phyloP scores from a whole-genome alignment of 306 rosid genomes.

The Alnus glutinosa region DNA sequence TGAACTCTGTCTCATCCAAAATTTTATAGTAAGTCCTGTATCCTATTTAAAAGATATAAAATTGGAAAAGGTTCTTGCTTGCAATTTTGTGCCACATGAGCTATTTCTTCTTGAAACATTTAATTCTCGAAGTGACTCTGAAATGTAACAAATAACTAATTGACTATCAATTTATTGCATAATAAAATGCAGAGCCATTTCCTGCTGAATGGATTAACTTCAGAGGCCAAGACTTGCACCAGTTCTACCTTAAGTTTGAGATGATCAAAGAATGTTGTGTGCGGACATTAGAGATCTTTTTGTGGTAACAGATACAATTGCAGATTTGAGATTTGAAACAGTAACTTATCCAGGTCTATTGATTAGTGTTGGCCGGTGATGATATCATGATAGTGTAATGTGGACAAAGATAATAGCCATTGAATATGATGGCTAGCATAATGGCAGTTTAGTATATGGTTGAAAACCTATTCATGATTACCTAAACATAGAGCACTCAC shows the following conservation, averaged over 20 bases:
- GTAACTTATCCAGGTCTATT: neutral
- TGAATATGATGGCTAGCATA: neutral
- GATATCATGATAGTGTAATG: neutral
- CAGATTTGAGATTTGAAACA: neutral
- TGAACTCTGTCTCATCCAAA: constrained; percentile 1
- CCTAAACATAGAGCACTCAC: neutral
- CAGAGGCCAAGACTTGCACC: neutral
- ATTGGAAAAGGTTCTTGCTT: neutral
- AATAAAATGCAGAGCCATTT: neutral
- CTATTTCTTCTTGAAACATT: neutral
- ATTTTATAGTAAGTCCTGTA: neutral
- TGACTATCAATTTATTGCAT: neutral
- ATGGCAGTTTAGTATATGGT: neutral
- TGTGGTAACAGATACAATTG: neutral
- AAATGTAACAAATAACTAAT: neutral
- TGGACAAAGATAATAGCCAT: neutral
- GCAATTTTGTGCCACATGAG: neutral
- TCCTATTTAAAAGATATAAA: neutral
- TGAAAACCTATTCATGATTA: neutral
- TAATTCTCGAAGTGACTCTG: neutral
- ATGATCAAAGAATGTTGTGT: neutral
- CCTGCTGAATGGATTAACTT: neutral
- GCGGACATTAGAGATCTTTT: neutral
- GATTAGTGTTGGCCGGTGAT: no score
- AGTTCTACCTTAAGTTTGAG: neutral